These are phyloP conservation scores for Hygrophila difformis DNA, from an alignment of 257 asterid genomes.

Conservation along the genomic window DNA sequence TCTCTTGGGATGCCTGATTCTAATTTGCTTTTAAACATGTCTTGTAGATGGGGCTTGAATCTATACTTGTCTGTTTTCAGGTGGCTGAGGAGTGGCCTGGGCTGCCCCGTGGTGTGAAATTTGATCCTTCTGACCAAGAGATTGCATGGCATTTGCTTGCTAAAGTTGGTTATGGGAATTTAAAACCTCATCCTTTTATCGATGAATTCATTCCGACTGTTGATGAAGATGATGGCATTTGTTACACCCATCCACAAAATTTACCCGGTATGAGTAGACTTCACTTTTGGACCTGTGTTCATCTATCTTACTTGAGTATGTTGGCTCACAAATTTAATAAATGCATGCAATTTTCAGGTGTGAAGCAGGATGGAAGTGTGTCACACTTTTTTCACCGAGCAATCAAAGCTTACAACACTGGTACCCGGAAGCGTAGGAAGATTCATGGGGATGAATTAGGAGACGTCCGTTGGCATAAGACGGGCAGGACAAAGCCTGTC, in stretches of 20 bases:
- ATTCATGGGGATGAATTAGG: conserved; percentile 59
- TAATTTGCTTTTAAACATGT: too few species aligned
- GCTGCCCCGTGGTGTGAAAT: conserved; percentile 88
- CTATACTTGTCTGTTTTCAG: conserved; percentile 27
- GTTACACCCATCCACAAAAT: conserved; percentile 90
- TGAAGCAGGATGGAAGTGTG: conserved; percentile 83
- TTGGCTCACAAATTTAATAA: conserved; percentile 1
- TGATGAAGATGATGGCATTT: conserved; percentile 82
- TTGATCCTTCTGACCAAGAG: conserved; percentile 92
- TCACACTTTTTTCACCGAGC: conserved; percentile 93
- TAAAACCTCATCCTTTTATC: conserved; percentile 64
- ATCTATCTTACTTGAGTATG: not conserved
- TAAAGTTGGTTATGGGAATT: conserved; percentile 44
- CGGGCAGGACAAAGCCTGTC: conserved; percentile 92
- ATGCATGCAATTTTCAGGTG: conserved; percentile 40
- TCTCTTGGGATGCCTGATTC: too few species aligned
- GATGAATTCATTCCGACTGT: conserved; percentile 86
- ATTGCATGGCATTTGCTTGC: conserved; percentile 78
- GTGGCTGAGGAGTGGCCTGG: conserved; percentile 91
- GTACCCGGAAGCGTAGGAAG: conserved; percentile 88
- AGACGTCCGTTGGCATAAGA: conserved; percentile 97
- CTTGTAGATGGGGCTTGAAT: too few species aligned
- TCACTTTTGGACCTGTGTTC: not conserved
- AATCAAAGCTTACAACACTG: conserved; percentile 86
- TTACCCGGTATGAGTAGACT: conserved; percentile 55